Evolutionary conservation across 2,329 filamentous ascomycete species (phyloP).

Genomic region (Mycocentrospora acerina): DNA sequence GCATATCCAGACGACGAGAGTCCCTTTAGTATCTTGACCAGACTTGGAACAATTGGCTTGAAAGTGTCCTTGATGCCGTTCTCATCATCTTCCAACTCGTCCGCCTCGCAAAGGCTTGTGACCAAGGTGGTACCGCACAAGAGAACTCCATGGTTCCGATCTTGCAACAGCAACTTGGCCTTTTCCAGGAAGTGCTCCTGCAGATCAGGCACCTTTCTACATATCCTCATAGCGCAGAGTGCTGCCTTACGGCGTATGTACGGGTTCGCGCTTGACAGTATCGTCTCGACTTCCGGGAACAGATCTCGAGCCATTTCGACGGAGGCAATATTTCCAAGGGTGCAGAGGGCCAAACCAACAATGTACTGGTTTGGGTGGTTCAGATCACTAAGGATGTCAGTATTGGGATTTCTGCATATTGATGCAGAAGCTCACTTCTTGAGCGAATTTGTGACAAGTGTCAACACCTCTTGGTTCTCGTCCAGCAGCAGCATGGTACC

Average conservation of each 20-base stretch:
- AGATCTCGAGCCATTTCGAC: constrained; percentile 98
- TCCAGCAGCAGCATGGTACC: constrained; percentile 95
- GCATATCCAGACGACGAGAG: constrained; percentile 94
- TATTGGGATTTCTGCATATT: neutral
- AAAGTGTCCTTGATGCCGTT: constrained; percentile 90
- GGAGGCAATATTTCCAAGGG: constrained; percentile 95
- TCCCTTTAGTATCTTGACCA: constrained; percentile 89
- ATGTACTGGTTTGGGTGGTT: constrained; percentile 98
- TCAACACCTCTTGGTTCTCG: constrained; percentile 98
- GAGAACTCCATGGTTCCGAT: constrained; percentile 93
- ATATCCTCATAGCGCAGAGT: constrained; percentile 98
- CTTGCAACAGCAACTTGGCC: constrained; percentile 80
- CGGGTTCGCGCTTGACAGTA: constrained; percentile 92
- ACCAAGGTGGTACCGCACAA: constrained; percentile 90
- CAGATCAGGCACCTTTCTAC: constrained; percentile 93
- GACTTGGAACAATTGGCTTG: constrained; percentile 75
- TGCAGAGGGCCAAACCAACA: constrained; percentile 92
- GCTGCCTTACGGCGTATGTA: constrained; percentile 97
- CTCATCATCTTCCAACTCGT: constrained; percentile 89
- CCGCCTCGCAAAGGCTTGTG: constrained; percentile 89
- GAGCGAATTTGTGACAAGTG: constrained; percentile 93
- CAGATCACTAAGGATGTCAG: constrained; percentile 68
- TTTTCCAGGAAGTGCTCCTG: constrained; percentile 98
- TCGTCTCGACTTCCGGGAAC: constrained; percentile 91
- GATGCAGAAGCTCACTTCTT: constrained; percentile 70